Base-by-base conservation (phyloP, 2,329 filamentous ascomycete species). In the Penicillium sp. region DNA sequence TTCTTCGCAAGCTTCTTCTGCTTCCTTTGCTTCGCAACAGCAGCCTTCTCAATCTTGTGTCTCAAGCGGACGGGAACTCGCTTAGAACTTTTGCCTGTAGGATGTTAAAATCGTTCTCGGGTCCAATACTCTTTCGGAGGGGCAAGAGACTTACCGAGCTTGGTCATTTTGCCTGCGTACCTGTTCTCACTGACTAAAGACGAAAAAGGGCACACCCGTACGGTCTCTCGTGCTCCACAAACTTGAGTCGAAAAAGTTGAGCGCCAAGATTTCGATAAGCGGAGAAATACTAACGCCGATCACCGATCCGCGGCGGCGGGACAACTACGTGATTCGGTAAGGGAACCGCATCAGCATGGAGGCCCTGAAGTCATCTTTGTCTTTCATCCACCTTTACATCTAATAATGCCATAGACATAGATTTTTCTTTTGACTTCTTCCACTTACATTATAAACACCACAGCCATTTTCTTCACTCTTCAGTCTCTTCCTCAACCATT, bases 41-140 rank as follows among this genome's bases (percentile, higher is more conserved):
- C 92, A 25, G 91, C 89, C 81, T 99, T 99, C 76, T 97, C 87
- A 79, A 99, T 98, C 81, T 96, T 97, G 83, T 97, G 89, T 68
- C 94, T 89, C 73, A 99, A 85, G 62, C 95, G 92, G 73, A 94
- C 91, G 48, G 94, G 88, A 69, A 86, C 87, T 78, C 95, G 90
- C 87, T 99, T 99, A 58, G 94, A 98, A 81, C 89, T 93, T 74
- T 94, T 95, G 80, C 97, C 93, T 97, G 71, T 10, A 62, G 37
- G 35, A 57, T 25, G 58, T 63, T 49, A 58, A 57, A 55, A 45
- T 52, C 48, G 58, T 37, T 25, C n/a, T 10, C 48, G 33, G 28
- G 7, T 35, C 35, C 45, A 43, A n/a, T 49, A 45, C 43, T 4
- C 51, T 22, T 40, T 11, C 25, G 33, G 16, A 30, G 25, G 22